Evolutionary conservation across 192 early-diverging fungal genomes (phyloP).

Genomic region (Dissophora globulifera): DNA sequence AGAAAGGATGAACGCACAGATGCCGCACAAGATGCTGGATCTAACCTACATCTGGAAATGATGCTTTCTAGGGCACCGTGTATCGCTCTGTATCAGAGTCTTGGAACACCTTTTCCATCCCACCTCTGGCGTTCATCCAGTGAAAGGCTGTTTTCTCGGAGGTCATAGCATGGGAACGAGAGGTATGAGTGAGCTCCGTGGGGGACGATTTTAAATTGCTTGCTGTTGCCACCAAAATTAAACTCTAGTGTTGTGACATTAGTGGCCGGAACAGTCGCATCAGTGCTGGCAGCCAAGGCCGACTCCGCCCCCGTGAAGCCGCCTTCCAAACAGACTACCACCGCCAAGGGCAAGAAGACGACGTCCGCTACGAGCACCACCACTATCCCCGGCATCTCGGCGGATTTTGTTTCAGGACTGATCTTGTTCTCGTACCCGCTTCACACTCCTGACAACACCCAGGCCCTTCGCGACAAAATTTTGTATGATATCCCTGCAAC

Average conservation of each 20-base stretch:
- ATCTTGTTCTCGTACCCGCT: constrained; percentile 36
- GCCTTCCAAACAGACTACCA: not conserved
- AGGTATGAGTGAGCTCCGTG: constrained; percentile 4
- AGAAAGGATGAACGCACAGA: too few species aligned
- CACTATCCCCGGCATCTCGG: not conserved
- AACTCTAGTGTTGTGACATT: not conserved
- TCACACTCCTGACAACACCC: constrained; percentile 30
- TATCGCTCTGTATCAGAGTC: constrained; percentile 21
- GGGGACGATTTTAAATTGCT: not conserved
- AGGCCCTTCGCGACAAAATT: constrained; percentile 42
- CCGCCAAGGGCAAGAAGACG: constrained; percentile 8
- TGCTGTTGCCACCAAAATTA: constrained; percentile 10
- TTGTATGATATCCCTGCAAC: constrained; percentile 26
- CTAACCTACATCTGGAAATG: too few species aligned
- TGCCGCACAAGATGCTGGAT: too few species aligned
- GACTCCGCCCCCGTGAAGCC: too few species aligned
- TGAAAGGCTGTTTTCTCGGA: constrained; percentile 37
- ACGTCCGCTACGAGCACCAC: not conserved
- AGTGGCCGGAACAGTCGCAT: constrained; percentile 41
- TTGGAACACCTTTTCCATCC: constrained; percentile 46
- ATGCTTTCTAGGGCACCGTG: constrained; percentile 12
- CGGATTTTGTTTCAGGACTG: constrained; percentile 18
- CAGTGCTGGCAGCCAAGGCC: constrained; percentile 5
- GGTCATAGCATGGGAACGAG: constrained; percentile 45
- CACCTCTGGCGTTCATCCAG: constrained; percentile 15